A percentile compares a stretch with the other conserved stretches of the same genome.
These are phyloP conservation scores for Colletotrichum somersetense DNA, from an alignment of 2,329 filamentous ascomycete genomes.

Conservation along the genomic window DNA sequence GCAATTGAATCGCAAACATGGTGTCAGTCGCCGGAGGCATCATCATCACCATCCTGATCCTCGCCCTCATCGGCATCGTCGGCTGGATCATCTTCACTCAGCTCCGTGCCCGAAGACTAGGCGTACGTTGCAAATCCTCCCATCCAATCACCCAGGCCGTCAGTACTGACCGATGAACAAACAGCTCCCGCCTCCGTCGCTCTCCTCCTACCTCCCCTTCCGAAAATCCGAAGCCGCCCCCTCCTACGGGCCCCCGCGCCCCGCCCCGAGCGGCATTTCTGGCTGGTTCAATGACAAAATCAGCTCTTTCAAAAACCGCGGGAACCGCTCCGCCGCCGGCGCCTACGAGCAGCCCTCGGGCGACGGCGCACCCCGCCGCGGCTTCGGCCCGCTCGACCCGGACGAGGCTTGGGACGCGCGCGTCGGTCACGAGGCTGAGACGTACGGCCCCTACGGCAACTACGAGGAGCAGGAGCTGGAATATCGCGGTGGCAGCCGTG, in stretches of 20 bases:
- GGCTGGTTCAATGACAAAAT: slow-evolving; percentile 81
- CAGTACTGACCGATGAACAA: slow-evolving; percentile 17
- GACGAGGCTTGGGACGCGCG: slow-evolving; percentile 89
- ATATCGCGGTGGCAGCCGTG: slow-evolving; percentile 51
- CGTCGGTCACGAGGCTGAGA: slow-evolving; percentile 79
- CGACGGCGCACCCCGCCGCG: slow-evolving; percentile 60
- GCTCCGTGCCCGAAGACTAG: slow-evolving; percentile 78
- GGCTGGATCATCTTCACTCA: slow-evolving; percentile 81
- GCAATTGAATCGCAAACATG: slow-evolving; percentile 56
- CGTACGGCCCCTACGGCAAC: slow-evolving; percentile 71
- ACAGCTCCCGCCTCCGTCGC: slow-evolving; percentile 76
- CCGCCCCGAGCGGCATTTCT: slow-evolving; percentile 72
- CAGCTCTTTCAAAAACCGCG: slow-evolving; percentile 72
- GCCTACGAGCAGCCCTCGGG: slow-evolving; percentile 74
- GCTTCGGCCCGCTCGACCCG: slow-evolving; percentile 79
- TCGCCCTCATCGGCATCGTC: slow-evolving; percentile 67
- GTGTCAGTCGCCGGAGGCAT: slow-evolving; percentile 73
- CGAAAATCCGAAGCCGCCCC: slow-evolving; percentile 59
- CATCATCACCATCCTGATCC: slow-evolving; percentile 78
- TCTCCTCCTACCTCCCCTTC: slow-evolving; percentile 81
- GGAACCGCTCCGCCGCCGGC: slow-evolving; percentile 74
- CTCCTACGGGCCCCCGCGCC: slow-evolving; percentile 62
- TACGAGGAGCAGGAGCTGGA: slow-evolving; percentile 84
- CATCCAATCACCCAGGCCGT: neutral
- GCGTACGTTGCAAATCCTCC: slow-evolving; percentile 61